Conservation (phyloP, 805 yeast species). For the Candida mattraensis region DNA sequence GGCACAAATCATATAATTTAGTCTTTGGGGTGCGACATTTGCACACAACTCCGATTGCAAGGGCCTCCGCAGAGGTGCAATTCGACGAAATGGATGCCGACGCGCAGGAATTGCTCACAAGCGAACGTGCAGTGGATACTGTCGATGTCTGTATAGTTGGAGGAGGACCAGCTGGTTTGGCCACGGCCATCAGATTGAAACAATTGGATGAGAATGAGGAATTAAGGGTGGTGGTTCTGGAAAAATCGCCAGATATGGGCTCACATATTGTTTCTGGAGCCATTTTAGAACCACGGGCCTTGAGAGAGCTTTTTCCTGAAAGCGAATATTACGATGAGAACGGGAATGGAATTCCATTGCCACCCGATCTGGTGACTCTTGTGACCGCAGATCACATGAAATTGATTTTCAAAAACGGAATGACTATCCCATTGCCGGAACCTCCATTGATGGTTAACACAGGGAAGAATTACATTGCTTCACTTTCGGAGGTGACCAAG, state of each 20-base stretch:
- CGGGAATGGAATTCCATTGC: conserved; percentile 69
- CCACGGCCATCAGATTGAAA: conserved; percentile 87
- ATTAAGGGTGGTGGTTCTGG: conserved; percentile 82
- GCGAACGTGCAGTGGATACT: conserved; percentile 76
- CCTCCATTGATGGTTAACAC: conserved; percentile 88
- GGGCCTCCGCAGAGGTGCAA: conserved; percentile 25
- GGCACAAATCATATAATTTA: no score
- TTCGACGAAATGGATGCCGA: conserved; percentile 39
- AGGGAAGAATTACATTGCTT: conserved; percentile 81
- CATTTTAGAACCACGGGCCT: conserved; percentile 85
- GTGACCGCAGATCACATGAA: conserved; percentile 78
- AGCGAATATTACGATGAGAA: conserved; percentile 51
- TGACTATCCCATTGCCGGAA: conserved; percentile 75
- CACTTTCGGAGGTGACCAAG: conserved; percentile 77
- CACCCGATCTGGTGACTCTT: conserved; percentile 69
- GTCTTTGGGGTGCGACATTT: not conserved
- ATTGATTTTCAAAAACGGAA: conserved; percentile 55
- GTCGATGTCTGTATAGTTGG: conserved; percentile 97
- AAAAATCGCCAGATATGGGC: conserved; percentile 92
- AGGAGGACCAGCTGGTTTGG: conserved; percentile 96
- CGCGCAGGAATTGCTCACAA: conserved; percentile 46
- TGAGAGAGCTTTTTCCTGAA: conserved; percentile 79
- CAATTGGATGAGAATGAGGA: conserved; percentile 71
- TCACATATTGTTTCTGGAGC: conserved; percentile 93
- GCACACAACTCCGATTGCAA: no score